Base-by-base conservation (phyloP, 2,329 filamentous ascomycete species). In the Monilinia aucupariae region DNA sequence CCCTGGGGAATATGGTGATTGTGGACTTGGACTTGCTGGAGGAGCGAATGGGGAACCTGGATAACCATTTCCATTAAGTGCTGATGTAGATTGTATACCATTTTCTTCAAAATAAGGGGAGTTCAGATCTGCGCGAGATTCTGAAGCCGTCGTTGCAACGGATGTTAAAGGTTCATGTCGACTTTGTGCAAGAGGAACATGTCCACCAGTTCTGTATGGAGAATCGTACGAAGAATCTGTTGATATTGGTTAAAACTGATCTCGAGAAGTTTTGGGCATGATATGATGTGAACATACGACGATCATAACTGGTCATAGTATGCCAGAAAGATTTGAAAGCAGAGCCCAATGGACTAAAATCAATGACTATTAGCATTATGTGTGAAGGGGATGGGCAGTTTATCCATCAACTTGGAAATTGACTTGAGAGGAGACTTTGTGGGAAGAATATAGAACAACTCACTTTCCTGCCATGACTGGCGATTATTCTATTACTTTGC, bases 311-410 rank as follows among this genome's bases (percentile, higher is more conserved):
- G 77, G 85, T 88, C 84, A 88, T 73, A 7, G 89, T 86, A 82
- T 97, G 94, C 94, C 94, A 99, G 79, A 99, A 93, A 66, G 89
- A 90, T 78, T 89, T 89, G 78, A 94, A 89, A 77, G 88, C 85
- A 71, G 83, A 83, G 71, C 85, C 82, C 73, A 93, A 76, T 72
- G 88, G 48, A 49, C 59, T 61, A 53, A 25, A 54, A 20, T 25
- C 2, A 15, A 34, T 20, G 4, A 15, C 17, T 8, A 27, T 61
- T 47, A 61, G 59, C 6, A 61, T 30, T 15, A 15, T 61, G 53
- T 15, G 8, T 13, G n/a, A n/a, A n/a, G n/a, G n/a, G n/a, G n/a
- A n/a, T 32, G n/a, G 22, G 27, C 25, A 7, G 39, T 53, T 4
- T 15, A 9, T 15, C n/a, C 3, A 30, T 15, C n/a, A 6, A 30